These are phyloP conservation scores for Nitzschia sp. DNA, from an alignment of 108 stramenopile species.

Conservation along the genomic window DNA sequence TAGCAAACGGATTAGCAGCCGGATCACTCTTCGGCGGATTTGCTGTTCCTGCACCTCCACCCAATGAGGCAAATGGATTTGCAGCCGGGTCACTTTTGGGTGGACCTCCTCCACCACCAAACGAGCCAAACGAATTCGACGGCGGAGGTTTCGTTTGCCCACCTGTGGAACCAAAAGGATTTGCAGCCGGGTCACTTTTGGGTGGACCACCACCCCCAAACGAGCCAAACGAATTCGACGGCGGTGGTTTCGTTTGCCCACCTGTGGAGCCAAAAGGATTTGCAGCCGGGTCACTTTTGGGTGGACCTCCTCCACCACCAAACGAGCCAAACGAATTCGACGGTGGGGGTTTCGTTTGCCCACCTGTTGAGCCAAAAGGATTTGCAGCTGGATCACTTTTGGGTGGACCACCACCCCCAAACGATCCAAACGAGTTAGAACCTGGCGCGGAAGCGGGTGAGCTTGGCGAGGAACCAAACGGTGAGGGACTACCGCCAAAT, in stretches of 20 bases:
- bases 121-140: neutral
- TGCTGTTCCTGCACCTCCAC: neutral
- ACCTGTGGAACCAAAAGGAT: neutral
- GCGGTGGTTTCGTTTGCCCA: neutral
- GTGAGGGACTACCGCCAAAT: neutral
- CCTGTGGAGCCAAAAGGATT: neutral
- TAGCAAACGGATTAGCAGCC: neutral
- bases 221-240: neutral
- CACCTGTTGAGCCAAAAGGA: neutral
- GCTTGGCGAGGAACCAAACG: neutral
- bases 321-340: conserved; percentile 1
- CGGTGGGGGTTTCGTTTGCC: neutral
- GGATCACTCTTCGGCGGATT: neutral
- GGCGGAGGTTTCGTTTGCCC: neutral
- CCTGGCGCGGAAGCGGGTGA: neutral
- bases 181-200: neutral
- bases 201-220: neutral
- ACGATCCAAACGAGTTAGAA: conserved; percentile 1
- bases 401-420: neutral
- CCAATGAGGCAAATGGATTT: neutral
- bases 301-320: neutral
- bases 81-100: neutral
- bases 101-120: neutral
- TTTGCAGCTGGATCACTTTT: neutral
- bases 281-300: neutral